Evolutionary conservation across 768 basidiomycete genomes (phyloP).

Genomic region (Trametes cingulata): DNA sequence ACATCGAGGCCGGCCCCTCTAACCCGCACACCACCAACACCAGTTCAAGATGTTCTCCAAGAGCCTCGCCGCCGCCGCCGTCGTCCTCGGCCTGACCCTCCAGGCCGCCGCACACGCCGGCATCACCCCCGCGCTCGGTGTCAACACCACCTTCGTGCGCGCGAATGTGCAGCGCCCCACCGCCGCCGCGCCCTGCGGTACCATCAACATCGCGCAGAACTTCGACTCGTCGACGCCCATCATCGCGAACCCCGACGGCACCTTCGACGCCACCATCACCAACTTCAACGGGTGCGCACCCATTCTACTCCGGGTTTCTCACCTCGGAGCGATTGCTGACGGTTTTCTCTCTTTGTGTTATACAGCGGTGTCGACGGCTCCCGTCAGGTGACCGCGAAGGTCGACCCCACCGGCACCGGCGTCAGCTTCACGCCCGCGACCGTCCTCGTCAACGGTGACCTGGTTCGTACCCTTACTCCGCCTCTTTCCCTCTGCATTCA

Average conservation of each 20-base stretch:
- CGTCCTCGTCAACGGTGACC: constrained; percentile 47
- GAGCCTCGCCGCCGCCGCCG: constrained; percentile 27
- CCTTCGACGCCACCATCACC: constrained; percentile 41
- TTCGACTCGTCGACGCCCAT: constrained; percentile 38
- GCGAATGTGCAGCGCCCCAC: constrained; percentile 35
- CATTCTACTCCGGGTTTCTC: not conserved
- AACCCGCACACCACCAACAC: not conserved
- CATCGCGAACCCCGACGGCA: constrained; percentile 36
- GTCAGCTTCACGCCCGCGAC: constrained; percentile 37
- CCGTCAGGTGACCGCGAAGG: constrained; percentile 43
- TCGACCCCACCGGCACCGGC: constrained; percentile 43
- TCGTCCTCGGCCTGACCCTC: constrained; percentile 37
- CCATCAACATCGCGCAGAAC: constrained; percentile 40
- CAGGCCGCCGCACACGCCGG: constrained; percentile 45
- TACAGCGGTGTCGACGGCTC: constrained; percentile 49
- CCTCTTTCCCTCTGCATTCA: not conserved
- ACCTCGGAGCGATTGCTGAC: not conserved
- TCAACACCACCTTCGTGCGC: constrained; percentile 28
- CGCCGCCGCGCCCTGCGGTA: constrained; percentile 42
- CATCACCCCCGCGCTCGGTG: constrained; percentile 45
- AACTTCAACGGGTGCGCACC: constrained; percentile 49
- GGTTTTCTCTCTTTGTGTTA: not conserved
- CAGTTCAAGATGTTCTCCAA: constrained; percentile 31
- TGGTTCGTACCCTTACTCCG: constrained; percentile 39
- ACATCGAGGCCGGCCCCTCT: not conserved